Evolutionary conservation across 2,329 filamentous ascomycete genomes (phyloP).

Genomic region (Xylaria multiplex): DNA sequence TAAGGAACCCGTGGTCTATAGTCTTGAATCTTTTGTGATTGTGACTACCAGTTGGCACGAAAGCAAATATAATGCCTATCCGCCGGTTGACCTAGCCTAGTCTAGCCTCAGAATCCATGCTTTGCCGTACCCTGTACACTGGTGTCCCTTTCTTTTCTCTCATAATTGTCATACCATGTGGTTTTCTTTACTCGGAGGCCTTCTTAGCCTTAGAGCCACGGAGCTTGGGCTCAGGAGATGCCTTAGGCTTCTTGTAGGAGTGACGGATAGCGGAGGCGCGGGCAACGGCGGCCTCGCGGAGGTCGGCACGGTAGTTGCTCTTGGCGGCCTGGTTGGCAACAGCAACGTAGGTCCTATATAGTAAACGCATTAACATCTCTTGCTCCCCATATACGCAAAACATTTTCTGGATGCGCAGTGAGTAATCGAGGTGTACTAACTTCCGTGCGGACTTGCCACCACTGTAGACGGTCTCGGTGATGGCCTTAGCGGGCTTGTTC

Average conservation of each 20-base stretch:
- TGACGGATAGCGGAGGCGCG: slow-evolving; percentile 86
- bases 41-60: slow-evolving; percentile 41
- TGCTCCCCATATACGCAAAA: slow-evolving; percentile 7
- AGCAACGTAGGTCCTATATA: slow-evolving; percentile 81
- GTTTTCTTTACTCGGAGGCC: slow-evolving; percentile 63
- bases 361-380: slow-evolving; percentile 22
- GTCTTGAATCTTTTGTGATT: slow-evolving; percentile 38
- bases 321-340: slow-evolving; percentile 86
- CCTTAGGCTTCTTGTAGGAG: slow-evolving; percentile 82
- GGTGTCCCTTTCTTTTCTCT: slow-evolving; percentile 31
- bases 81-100: slow-evolving; percentile 38
- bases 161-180: slow-evolving; percentile 20
- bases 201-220: slow-evolving; percentile 83
- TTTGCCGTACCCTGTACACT: slow-evolving; percentile 34
- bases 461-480: slow-evolving; percentile 74
- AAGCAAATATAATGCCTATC: slow-evolving; percentile 39
- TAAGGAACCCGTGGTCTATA: slow-evolving; percentile 16
- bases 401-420: not conserved
- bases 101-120: slow-evolving; percentile 31
- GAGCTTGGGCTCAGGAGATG: slow-evolving; percentile 75
- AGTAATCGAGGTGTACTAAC: slow-evolving; percentile 61
- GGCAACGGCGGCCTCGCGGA: slow-evolving; percentile 81
- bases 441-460: slow-evolving; percentile 81
- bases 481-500: slow-evolving; percentile 77
- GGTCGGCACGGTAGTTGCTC: slow-evolving; percentile 84